Evolutionary conservation across 2,329 filamentous ascomycete genomes (phyloP).

Genomic region (Coniochaeta pulveracea): DNA sequence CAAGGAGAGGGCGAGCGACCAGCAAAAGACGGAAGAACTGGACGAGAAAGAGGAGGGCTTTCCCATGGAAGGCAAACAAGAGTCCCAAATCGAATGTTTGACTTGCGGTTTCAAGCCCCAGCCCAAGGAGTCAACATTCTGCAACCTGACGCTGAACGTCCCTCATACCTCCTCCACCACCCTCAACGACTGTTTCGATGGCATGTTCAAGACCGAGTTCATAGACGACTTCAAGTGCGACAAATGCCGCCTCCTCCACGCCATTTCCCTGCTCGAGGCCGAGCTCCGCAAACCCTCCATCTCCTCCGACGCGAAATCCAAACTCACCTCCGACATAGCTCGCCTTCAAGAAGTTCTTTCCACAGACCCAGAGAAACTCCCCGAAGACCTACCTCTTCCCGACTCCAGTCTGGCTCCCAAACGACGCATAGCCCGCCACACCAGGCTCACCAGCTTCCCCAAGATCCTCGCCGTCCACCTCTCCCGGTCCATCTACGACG

Average conservation of each 20-base stretch:
- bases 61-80: constrained; percentile 81
- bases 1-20: neutral
- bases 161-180: constrained; percentile 73
- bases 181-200: constrained; percentile 81
- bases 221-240: constrained; percentile 98
- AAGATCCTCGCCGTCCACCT: constrained; percentile 87
- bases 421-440: constrained; percentile 76
- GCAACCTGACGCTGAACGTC: constrained; percentile 84
- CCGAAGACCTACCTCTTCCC: constrained; percentile 63
- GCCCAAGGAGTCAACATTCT: constrained; percentile 73
- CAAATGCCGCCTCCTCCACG: constrained; percentile 77
- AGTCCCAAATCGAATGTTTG: constrained; percentile 91
- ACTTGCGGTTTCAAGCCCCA: constrained; percentile 84
- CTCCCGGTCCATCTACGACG: constrained; percentile 85
- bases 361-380: constrained; percentile 69
- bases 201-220: constrained; percentile 86
- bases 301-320: constrained; percentile 37
- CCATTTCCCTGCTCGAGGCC: constrained; percentile 49
- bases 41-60: constrained; percentile 58
- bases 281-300: constrained; percentile 41
- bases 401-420: constrained; percentile 65
- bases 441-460: constrained; percentile 77
- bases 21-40: constrained; percentile 11
- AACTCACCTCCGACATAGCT: constrained; percentile 46
- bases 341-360: constrained; percentile 60